Conservation (phyloP, 306 rosid genomes). For the Inga laurina region DNA sequence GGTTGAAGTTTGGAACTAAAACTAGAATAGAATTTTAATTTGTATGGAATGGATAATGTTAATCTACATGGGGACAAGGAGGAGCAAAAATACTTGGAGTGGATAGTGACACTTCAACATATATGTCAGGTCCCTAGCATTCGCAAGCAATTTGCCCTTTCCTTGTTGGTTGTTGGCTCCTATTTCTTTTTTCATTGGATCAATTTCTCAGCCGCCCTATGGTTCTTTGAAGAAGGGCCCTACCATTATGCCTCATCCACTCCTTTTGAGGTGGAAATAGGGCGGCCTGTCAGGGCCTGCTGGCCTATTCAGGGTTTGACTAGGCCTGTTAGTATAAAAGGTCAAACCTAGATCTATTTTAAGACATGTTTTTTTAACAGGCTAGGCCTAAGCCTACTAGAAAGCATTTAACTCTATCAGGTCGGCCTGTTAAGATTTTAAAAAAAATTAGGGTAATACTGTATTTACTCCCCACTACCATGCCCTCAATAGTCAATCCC, state of each 20-base stretch:
- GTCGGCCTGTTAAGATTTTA: no score
- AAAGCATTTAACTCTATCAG: no score
- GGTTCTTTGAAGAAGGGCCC: not conserved
- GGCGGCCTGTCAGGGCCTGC: no score
- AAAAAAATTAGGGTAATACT: no score
- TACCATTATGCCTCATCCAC: not conserved
- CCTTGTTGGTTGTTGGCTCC: not conserved
- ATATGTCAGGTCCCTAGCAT: not conserved
- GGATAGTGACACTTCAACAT: not conserved
- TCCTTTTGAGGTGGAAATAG: not conserved
- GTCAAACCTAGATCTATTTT: no score
- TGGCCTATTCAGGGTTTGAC: no score
- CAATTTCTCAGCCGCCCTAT: not conserved
- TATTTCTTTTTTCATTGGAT: not conserved
- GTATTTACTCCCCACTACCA: no score
- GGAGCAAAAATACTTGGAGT: not conserved
- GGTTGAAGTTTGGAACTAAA: not conserved
- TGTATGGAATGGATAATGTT: not conserved
- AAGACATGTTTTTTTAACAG: no score
- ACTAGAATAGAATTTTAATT: not conserved
- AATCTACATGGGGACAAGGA: not conserved
- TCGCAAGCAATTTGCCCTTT: not conserved
- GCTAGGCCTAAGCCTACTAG: no score
- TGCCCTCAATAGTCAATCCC: no score
- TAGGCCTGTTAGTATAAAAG: no score